phyloP scores from a whole-genome alignment of 2,329 filamentous ascomycete genomes.

The Diaporthe capsici region DNA sequence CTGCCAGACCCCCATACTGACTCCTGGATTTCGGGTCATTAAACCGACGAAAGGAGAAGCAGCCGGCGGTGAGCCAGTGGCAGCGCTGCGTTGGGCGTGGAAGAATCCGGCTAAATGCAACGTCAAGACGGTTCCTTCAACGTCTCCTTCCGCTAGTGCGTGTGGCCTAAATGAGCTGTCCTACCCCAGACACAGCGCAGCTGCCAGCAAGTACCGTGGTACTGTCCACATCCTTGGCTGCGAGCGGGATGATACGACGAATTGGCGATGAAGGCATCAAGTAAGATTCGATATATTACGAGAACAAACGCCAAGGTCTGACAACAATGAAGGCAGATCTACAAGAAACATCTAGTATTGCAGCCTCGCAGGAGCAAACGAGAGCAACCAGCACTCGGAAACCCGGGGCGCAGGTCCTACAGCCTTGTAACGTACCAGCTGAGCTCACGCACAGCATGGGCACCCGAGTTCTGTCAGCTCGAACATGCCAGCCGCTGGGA shows the following conservation, averaged over 20 bases:
- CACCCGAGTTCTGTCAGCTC: not conserved
- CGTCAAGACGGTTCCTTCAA: constrained; percentile 33
- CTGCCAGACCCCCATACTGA: constrained; percentile 4
- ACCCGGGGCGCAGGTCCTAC: not conserved
- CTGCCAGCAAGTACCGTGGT: not conserved
- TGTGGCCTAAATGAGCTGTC: constrained; percentile 17
- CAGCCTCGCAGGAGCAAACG: not conserved
- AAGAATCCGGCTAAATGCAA: constrained; percentile 32
- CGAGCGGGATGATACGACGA: constrained; percentile 6
- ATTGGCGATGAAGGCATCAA: not conserved
- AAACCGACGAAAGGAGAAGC: constrained; percentile 25
- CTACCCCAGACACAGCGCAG: not conserved
- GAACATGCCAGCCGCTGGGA: not conserved
- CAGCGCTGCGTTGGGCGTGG: constrained; percentile 3
- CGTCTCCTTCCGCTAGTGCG: constrained; percentile 26
- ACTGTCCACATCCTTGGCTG: not conserved
- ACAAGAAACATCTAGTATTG: not conserved
- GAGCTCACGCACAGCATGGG: not conserved
- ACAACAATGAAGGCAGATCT: not conserved
- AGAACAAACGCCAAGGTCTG: not conserved
- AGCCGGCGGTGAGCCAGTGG: constrained; percentile 22
- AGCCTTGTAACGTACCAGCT: not conserved
- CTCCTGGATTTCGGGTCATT: constrained; percentile 22
- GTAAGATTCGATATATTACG: not conserved
- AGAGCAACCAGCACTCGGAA: not conserved